Conservation (phyloP, 1,139 yeast genomes). For the Protomyces gravidus region DNA sequence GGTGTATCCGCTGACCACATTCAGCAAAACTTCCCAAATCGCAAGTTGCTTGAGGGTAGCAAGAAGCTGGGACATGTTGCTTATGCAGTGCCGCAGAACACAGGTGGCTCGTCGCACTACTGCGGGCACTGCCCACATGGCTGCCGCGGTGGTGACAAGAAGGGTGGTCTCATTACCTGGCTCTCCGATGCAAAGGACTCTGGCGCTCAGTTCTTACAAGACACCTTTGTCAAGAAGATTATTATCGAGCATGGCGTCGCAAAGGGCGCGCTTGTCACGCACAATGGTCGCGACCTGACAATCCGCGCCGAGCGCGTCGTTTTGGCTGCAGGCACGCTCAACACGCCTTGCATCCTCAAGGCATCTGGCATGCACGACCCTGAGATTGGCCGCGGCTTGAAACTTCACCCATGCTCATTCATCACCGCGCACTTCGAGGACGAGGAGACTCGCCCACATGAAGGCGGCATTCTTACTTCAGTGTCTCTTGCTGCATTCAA, state of each 20-base stretch:
- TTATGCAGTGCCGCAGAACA: constrained; percentile 51
- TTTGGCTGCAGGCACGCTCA: constrained; percentile 51
- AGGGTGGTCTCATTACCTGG: constrained; percentile 55
- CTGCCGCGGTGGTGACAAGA: constrained; percentile 54
- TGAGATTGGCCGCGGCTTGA: constrained; percentile 54
- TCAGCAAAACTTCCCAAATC: constrained; percentile 51
- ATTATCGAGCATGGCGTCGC: constrained; percentile 49
- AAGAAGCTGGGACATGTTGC: constrained; percentile 44
- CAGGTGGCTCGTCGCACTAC: constrained; percentile 49
- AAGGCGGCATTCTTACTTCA: constrained; percentile 52
- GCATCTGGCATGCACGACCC: constrained; percentile 54
- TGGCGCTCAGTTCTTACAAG: constrained; percentile 52
- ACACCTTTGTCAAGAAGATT: constrained; percentile 47
- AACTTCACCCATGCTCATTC: constrained; percentile 52
- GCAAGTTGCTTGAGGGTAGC: constrained; percentile 49
- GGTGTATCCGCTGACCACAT: constrained; percentile 48
- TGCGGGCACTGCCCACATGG: constrained; percentile 56
- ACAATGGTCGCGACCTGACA: constrained; percentile 40
- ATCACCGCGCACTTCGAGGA: constrained; percentile 47
- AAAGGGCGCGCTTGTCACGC: constrained; percentile 44
- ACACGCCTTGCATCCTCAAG: constrained; percentile 52
- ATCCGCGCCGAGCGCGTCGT: constrained; percentile 52
- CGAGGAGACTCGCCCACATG: constrained; percentile 42
- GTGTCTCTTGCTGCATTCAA: constrained; percentile 51
- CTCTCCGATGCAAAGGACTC: constrained; percentile 50